Conservation (phyloP, 2,329 filamentous ascomycete genomes). For the Epichloe festucae region DNA sequence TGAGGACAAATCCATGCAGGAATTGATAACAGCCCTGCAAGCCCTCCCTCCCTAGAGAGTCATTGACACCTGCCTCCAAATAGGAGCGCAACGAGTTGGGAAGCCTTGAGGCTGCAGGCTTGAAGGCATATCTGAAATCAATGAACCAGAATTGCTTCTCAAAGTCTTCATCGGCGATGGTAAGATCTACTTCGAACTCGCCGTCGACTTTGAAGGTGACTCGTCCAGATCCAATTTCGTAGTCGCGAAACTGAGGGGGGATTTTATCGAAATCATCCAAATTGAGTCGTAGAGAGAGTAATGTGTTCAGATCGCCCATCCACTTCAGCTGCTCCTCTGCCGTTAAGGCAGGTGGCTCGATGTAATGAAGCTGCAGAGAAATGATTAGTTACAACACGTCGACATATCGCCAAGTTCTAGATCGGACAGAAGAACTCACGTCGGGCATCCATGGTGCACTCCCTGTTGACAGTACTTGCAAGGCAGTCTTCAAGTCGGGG, state of each 20-base stretch:
- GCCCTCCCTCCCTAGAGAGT: constrained; percentile 54
- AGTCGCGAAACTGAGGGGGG: constrained; percentile 65
- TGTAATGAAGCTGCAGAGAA: constrained; percentile 52
- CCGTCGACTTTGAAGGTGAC: constrained; percentile 73
- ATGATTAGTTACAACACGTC: constrained; percentile 18
- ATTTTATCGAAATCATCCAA: constrained; percentile 67
- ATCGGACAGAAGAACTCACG: constrained; percentile 29
- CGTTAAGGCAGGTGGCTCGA: constrained; percentile 58
- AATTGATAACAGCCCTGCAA: constrained; percentile 72
- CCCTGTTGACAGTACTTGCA: constrained; percentile 72
- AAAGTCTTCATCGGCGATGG: constrained; percentile 74
- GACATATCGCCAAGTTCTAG: neutral
- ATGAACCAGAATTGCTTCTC: constrained; percentile 86
- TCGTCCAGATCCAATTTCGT: constrained; percentile 69
- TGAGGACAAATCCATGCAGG: constrained; percentile 76
- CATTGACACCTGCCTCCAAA: constrained; percentile 62
- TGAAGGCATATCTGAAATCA: constrained; percentile 75
- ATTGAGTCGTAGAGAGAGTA: constrained; percentile 71
- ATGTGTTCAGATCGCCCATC: constrained; percentile 69
- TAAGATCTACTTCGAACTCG: constrained; percentile 89
- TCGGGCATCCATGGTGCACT: constrained; percentile 69
- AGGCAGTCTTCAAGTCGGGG: constrained; percentile 80
- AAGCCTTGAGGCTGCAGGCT: constrained; percentile 49
- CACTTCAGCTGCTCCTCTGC: constrained; percentile 60
- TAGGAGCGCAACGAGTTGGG: constrained; percentile 49